These are phyloP conservation scores for Aspergillus bombycis DNA, from an alignment of 2,329 filamentous ascomycete species.

Conservation along the genomic window DNA sequence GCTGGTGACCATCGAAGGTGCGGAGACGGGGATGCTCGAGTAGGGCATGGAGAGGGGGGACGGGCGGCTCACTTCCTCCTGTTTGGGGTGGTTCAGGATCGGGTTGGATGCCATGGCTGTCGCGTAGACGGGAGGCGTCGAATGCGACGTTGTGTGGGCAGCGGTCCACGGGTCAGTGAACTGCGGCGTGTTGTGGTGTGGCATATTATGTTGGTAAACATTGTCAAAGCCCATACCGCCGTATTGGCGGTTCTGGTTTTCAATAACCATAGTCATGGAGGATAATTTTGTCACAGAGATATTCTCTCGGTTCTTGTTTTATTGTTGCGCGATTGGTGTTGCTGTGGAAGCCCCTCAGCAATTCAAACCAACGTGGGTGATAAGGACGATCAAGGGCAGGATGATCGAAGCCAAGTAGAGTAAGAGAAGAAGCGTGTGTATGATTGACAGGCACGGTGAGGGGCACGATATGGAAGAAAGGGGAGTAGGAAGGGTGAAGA, in stretches of 20 bases:
- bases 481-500: slow-evolving; percentile 8
- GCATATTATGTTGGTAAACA: slow-evolving; percentile 71
- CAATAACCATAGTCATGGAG: slow-evolving; percentile 94
- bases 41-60: slow-evolving; percentile 71
- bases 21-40: slow-evolving; percentile 70
- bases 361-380: slow-evolving; percentile 12
- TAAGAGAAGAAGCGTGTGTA: neutral
- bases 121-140: slow-evolving; percentile 63
- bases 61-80: slow-evolving; percentile 58
- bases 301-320: neutral
- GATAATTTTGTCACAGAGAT: slow-evolving; percentile 19
- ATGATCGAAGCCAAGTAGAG: slow-evolving; percentile 11
- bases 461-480: slow-evolving; percentile 6
- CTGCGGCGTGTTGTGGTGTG: slow-evolving; percentile 63
- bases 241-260: slow-evolving; percentile 82
- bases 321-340: neutral
- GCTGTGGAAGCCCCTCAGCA: slow-evolving; percentile 6
- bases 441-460: slow-evolving; percentile 6
- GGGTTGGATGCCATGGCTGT: slow-evolving; percentile 64
- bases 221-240: slow-evolving; percentile 79
- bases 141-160: slow-evolving; percentile 59
- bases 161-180: slow-evolving; percentile 91
- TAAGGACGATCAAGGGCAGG: slow-evolving; percentile 17
- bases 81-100: slow-evolving; percentile 63
- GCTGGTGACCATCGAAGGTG: slow-evolving; percentile 70